Conservation (phyloP, 495 filamentous ascomycete genomes). For the Xylaria cubensis region DNA sequence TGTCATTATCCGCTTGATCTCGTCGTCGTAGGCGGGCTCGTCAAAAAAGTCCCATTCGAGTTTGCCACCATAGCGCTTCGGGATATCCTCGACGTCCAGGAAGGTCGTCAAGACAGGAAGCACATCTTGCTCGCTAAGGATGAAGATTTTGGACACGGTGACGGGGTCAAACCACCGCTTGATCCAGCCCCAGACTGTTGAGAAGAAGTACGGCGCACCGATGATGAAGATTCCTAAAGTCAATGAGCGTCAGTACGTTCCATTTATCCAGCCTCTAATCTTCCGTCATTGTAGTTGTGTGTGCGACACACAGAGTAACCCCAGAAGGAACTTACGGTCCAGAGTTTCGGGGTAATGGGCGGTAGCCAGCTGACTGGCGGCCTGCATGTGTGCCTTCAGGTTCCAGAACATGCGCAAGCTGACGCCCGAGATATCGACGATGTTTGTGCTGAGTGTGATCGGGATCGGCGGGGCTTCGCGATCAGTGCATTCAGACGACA, state of each 20-base stretch:
- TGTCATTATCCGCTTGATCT: conserved; percentile 45
- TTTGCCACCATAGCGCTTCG: conserved; percentile 82
- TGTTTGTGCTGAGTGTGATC: conserved; percentile 85
- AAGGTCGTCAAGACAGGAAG: conserved; percentile 75
- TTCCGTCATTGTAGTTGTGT: not conserved
- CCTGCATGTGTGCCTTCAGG: conserved; percentile 89
- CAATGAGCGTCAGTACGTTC: conserved; percentile 20
- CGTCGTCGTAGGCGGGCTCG: conserved; percentile 64
- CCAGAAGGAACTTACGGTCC: conserved; percentile 62
- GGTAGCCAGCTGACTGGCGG: conserved; percentile 82
- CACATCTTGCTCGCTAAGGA: conserved; percentile 73
- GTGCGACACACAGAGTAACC: not conserved
- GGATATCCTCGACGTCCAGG: conserved; percentile 81
- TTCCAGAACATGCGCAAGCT: conserved; percentile 94
- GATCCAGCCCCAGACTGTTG: conserved; percentile 93
- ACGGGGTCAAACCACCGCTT: conserved; percentile 96
- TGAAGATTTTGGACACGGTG: conserved; percentile 92
- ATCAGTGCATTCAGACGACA: conserved; percentile 73
- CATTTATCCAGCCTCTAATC: not conserved
- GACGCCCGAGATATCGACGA: conserved; percentile 84
- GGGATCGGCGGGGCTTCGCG: conserved; percentile 76
- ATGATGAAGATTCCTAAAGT: conserved; percentile 65
- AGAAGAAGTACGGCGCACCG: conserved; percentile 88
- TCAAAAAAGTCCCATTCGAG: conserved; percentile 81
- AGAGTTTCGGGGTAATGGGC: conserved; percentile 92